Evolutionary conservation across 2,329 filamentous ascomycete species (phyloP), one percentile per base, ranked within the genome.

Genomic region (Pseudonectria foliicola): DNA sequence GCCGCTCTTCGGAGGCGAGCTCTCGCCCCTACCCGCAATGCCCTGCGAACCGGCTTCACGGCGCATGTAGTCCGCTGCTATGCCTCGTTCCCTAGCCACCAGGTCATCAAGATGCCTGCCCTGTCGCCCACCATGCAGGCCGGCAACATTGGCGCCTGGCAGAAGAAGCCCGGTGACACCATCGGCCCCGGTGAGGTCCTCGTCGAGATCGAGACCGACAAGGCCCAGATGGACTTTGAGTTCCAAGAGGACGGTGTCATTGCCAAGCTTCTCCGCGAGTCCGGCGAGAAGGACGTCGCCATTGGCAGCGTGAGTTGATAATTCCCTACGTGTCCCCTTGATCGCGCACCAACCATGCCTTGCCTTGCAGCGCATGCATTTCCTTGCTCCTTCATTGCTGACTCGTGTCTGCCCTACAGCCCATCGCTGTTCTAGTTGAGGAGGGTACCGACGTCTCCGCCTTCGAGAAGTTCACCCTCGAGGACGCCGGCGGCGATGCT

Each of bases 191-290:
- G 92, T 61, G 92, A 98, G 62, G 92, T 98, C 30, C 71, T 98
- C 52, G 89, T 95, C 51, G 89, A 95, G 74, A 95, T 96, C 56
- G 92, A 98, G 77, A 98, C 92, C 54, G 92, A 98, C 69, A 98
- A 98, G 77, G 92, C 92, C 47, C 92, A 96, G 72, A 98, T 98
- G 92, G 92, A 98, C 72, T 96, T 98, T 63, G 92, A 98, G 68
- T 96, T 94, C 68, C 92, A 98, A 68, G 92, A 98, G 58, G 92
- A 96, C 62, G 92, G 90, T 71, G 77, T 94, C 42, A 75, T 98
- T 50, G 90, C 92, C 56, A 95, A 95, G 76, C 76, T 96, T 46
- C 72, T 98, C 57, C 92, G 88, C 70, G 85, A 95, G 29, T 82
- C 83, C 41, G 93, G 93, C 48, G 83, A 82, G 65, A 98, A 96